phyloP scores from a whole-genome alignment of 202 grass and related monocot species.

The Panicum virgatum region DNA sequence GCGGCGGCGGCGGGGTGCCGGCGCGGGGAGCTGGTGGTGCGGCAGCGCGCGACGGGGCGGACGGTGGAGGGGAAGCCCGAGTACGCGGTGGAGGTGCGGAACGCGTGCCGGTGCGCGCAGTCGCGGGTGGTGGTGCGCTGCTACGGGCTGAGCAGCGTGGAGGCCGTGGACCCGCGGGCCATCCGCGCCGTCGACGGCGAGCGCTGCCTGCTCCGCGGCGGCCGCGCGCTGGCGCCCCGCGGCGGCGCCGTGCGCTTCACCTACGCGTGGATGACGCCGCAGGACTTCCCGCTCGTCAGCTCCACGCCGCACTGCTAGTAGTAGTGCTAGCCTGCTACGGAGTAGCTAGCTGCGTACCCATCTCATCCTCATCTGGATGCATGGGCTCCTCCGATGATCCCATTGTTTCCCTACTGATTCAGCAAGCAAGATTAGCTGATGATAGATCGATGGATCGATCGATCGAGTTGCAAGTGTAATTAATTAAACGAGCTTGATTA shows the following conservation, averaged over 20 bases:
- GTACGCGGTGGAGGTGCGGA: conserved; percentile 64
- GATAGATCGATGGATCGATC: too few species aligned
- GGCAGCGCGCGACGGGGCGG: conserved; percentile 56
- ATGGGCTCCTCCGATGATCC: too few species aligned
- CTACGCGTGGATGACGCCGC: conserved; percentile 91
- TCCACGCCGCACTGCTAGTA: conserved; percentile 50
- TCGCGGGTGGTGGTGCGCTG: conserved; percentile 67
- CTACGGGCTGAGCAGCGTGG: conserved; percentile 79
- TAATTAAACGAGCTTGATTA: not conserved
- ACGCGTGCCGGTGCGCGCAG: conserved; percentile 67
- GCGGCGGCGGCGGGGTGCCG: conserved; percentile 1
- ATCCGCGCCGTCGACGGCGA: conserved; percentile 60
- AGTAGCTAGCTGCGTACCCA: not conserved
- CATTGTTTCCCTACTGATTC: not conserved
- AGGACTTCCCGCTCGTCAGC: conserved; percentile 78
- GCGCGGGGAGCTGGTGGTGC: conserved; percentile 41
- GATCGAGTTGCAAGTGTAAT: not conserved
- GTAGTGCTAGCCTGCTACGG: not conserved
- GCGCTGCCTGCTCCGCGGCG: conserved; percentile 56
- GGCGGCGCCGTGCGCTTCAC: conserved; percentile 63
- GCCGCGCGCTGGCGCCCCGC: conserved; percentile 27
- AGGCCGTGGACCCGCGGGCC: conserved; percentile 53
- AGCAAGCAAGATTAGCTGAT: not conserved
- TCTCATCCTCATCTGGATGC: too few species aligned
- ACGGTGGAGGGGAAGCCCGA: conserved; percentile 77